These are phyloP conservation scores for Suhomyces kilbournensis DNA, from an alignment of 805 yeast species.

Conservation along the genomic window DNA sequence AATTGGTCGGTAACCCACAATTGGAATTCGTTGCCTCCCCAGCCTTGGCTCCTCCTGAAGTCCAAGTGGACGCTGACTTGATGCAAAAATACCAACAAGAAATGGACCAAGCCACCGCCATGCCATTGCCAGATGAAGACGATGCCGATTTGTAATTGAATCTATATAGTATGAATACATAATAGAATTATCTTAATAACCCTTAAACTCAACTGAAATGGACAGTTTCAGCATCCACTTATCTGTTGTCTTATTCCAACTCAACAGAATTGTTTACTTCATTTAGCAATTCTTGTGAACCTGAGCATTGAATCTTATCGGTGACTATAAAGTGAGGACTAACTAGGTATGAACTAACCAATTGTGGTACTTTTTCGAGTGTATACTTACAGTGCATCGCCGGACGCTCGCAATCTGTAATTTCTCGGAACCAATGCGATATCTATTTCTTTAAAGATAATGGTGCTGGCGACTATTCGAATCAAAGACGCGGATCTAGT, in stretches of 20 bases:
- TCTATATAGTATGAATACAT: slow-evolving; percentile 1
- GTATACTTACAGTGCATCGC: not conserved
- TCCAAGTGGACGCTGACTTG: slow-evolving; percentile 91
- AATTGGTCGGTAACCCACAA: slow-evolving; percentile 96
- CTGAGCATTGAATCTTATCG: not conserved
- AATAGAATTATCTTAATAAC: not conserved
- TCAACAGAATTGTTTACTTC: not conserved
- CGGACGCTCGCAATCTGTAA: not conserved
- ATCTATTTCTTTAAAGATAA: not conserved
- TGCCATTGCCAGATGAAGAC: slow-evolving; percentile 99
- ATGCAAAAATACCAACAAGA: slow-evolving; percentile 99
- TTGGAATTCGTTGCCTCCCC: slow-evolving; percentile 99
- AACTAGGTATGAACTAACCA: too few relatives aligned
- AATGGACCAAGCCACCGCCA: slow-evolving; percentile 98
- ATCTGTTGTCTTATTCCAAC: not conserved
- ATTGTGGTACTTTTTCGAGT: not conserved
- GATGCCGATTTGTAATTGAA: slow-evolving; percentile 89
- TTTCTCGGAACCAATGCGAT: not conserved
- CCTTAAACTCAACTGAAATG: not conserved
- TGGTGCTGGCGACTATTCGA: not conserved
- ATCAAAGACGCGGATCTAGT: not conserved
- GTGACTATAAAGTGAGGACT: not conserved
- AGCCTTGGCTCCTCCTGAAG: slow-evolving; percentile 99
- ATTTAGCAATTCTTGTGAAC: not conserved
- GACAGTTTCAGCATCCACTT: too few relatives aligned